Conservation (phyloP, 305 asterid genomes). For the Fraxinus baroniana region DNA sequence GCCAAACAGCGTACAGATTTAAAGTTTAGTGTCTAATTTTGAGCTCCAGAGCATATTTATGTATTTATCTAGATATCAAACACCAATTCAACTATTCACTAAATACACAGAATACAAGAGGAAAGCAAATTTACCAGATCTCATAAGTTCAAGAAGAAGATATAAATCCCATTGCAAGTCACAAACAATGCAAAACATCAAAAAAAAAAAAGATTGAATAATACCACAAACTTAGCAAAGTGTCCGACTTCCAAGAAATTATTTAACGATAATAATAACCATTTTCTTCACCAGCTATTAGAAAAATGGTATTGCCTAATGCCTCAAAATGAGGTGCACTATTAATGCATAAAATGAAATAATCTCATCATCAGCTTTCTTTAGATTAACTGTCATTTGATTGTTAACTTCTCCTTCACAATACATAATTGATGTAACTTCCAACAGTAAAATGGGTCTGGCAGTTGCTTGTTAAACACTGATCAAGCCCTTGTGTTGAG, state of each 20-base stretch:
- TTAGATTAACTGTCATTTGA: neutral
- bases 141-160: neutral
- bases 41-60: slow-evolving; percentile 8
- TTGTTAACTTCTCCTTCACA: neutral
- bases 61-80: neutral
- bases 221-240: neutral
- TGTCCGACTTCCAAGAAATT: neutral
- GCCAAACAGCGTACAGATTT: slow-evolving; percentile 21
- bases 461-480: neutral
- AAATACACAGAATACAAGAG: neutral
- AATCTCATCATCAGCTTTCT: slow-evolving; percentile 6
- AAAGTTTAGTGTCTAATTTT: slow-evolving; percentile 19
- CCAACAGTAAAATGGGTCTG: neutral
- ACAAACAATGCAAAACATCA: neutral
- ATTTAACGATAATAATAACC: neutral
- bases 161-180: slow-evolving; percentile 9
- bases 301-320: neutral
- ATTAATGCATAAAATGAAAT: slow-evolving; percentile 1
- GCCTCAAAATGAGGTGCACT: neutral
- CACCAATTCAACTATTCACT: neutral
- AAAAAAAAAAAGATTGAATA: neutral
- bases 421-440: neutral
- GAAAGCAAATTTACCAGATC: neutral
- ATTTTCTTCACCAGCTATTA: neutral
- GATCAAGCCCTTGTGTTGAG: neutral